Percentiles rank a stretch among this genome's conserved stretches.
Evolutionary conservation across 345 rosid species (phyloP).

Genomic region (Moringa oleifera): DNA sequence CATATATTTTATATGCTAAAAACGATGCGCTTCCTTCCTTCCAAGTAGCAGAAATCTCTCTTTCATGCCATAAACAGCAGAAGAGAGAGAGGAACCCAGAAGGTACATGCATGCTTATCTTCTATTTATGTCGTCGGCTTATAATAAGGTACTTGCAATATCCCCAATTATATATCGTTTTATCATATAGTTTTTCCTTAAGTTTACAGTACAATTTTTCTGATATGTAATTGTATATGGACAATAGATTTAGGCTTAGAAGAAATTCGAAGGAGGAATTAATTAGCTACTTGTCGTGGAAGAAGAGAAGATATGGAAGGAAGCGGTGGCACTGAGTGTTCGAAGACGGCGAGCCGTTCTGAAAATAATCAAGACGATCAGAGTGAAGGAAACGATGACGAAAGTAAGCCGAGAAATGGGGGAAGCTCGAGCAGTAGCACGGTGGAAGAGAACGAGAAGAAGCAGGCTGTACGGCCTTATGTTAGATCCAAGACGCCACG

Average conservation of each 20-base stretch:
- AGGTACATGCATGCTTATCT: no score
- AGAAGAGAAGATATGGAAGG: conserved; percentile 17
- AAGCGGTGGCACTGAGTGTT: conserved; percentile 23
- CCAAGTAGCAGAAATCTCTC: conserved; percentile 17
- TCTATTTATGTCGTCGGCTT: no score
- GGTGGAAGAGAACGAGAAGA: conserved; percentile 67
- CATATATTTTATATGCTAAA: no score
- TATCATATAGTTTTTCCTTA: not conserved
- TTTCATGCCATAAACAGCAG: conserved; percentile 6
- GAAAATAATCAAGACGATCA: conserved; percentile 20
- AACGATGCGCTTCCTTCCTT: conserved; percentile 19
- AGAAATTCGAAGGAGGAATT: not conserved
- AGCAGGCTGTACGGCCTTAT: conserved; percentile 57
- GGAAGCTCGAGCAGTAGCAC: conserved; percentile 88
- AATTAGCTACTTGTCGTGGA: not conserved
- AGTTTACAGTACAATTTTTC: not conserved
- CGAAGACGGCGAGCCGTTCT: conserved; percentile 24
- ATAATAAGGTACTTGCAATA: no score
- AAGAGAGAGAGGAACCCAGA: no score
- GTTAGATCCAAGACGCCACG: conserved; percentile 74
- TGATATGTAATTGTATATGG: not conserved
- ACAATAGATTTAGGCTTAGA: not conserved
- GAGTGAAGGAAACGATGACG: conserved; percentile 36
- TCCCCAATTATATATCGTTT: no score
- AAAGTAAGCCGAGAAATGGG: conserved; percentile 27